Base-by-base conservation (phyloP, 805 yeast species). In the Saturnispora mendoncae region DNA sequence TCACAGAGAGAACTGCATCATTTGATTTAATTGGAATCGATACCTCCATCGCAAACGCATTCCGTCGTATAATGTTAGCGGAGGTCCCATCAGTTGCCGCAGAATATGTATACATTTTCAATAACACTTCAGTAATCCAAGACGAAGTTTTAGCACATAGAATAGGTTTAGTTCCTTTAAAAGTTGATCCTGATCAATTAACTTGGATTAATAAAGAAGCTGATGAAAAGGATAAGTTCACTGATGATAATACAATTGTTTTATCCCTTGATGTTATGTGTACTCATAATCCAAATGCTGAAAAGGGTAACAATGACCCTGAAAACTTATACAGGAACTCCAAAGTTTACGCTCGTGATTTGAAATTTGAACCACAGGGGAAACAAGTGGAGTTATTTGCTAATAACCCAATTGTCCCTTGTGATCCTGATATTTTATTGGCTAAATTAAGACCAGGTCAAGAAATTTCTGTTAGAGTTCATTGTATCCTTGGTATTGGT, bases 381-480 rank as follows among this genome's bases (percentile, higher is more conserved):
- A 74, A 76, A 46, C 98, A 92, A 64, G 63, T 67, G 14, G 90
- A 82, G 51, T 61, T 68, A 30, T 85, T 84, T 64, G 76, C 80
- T 49, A 68, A 71, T 42, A 62, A 60, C 39, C 85, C 88, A 1
- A 84, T 81, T 29, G 79, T 67, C 8, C 82, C 95, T 18, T 72
- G 83, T 44, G 92, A 88, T 64, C 95, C 96, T 28, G 82, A 92
- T 60, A 84, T 92, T 51, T 65, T 92, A 48, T 63, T 92, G 41
- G 96, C 95, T 39, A 92, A 92, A 65, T 69, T 92, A 55, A 77
- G 98, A 55, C 97, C 97, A 6, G 96, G 96, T 37, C 98, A 92
- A 66, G 97, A 92, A 64, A 88, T 92, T 48, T 75, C 90, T 21
- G 69, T 92, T 50, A 72, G 87, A 56, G 94, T 83, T 43, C 95